Evolutionary conservation across 768 basidiomycete genomes (phyloP), one percentile per base, ranked within the genome.

Genomic region (Lyophyllum shimeji): DNA sequence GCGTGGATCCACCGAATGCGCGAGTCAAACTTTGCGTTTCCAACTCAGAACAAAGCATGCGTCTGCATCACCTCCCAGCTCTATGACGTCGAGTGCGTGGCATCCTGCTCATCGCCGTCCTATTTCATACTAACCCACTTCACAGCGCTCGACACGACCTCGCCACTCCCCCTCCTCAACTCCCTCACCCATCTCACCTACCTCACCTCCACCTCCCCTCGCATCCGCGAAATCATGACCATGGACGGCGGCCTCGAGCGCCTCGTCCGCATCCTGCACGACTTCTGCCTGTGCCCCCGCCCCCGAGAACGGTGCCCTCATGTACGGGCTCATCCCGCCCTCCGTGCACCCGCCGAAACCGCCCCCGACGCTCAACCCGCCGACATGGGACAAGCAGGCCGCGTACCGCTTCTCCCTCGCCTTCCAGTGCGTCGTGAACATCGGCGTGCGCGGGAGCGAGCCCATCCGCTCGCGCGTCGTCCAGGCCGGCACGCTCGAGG

Each of bases 171-270:
- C 31, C 64, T 73, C 43, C 69, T 95, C 77, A 97, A 97, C 76
- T 98, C 95, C 40, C 86, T 98, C 50, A 94, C 92, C 27, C 93
- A 97, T 75, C 88, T 98, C 53, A 90, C 91, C 49, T 95, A 97
- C 73, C 89, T 99, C 60, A 98, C 96, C 6, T 94, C 93, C 0
- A 98, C 97, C 6, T 97, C 95, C 0, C 95, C 97, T 1, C 86
- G 95, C 52, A 98, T 99, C 74, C 88, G 96, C 56, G 97, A 99
- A 74, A 98, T 97, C 63, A 91, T 99, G 83, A 96, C 95, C 25
- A 87, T 90, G 82, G 96, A 98, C 66, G 96, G 97, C 46, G 96
- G 97, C 1, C 85, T 99, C n/a, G 97, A 99, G 68, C 88, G 96
- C 12, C 87, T 99, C 27, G 90, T 98, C 13, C 84, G 90, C 54